A percentile compares a stretch with the other conserved stretches of the same genome.
Conservation (phyloP, 768 basidiomycete genomes). For the Termitomyces sp. region DNA sequence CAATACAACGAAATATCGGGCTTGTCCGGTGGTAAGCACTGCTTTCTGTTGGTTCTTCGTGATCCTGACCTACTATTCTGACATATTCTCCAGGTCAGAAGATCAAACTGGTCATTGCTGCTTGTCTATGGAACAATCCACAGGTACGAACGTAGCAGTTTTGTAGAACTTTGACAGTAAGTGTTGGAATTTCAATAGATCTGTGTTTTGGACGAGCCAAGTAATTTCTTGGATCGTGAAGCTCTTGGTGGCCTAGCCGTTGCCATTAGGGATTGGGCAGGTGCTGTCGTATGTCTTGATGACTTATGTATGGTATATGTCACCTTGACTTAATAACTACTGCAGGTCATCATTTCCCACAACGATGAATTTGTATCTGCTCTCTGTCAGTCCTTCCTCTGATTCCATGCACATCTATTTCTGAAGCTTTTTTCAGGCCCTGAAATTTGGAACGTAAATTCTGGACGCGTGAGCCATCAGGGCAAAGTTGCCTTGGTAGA, state of each 20-base stretch:
- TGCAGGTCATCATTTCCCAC: slow-evolving; percentile 91
- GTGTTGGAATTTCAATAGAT: slow-evolving; percentile 32
- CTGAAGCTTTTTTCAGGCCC: slow-evolving; percentile 44
- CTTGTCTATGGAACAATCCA: slow-evolving; percentile 94
- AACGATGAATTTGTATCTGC: slow-evolving; percentile 85
- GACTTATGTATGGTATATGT: slow-evolving; percentile 4
- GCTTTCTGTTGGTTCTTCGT: background rate
- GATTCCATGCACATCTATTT: slow-evolving; percentile 2
- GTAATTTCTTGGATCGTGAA: slow-evolving; percentile 96
- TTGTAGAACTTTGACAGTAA: background rate
- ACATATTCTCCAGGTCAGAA: slow-evolving; percentile 65
- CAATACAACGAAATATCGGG: slow-evolving; percentile 97
- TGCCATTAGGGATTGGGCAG: slow-evolving; percentile 93
- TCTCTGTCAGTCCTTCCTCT: slow-evolving; percentile 52
- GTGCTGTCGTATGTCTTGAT: slow-evolving; percentile 63
- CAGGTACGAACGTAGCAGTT: slow-evolving; percentile 45
- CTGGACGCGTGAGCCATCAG: slow-evolving; percentile 77
- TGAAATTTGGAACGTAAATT: slow-evolving; percentile 94
- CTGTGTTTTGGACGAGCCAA: slow-evolving; percentile 84
- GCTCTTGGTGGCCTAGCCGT: slow-evolving; percentile 92
- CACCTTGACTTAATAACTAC: background rate
- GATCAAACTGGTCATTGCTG: slow-evolving; percentile 93
- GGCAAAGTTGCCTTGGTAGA: slow-evolving; percentile 86
- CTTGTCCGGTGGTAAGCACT: slow-evolving; percentile 74
- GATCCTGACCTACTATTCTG: background rate